Percentiles rank a stretch among this genome's conserved stretches.
Evolutionary conservation across 495 filamentous ascomycete genomes (phyloP).

Genomic region (Tuber calosporum): DNA sequence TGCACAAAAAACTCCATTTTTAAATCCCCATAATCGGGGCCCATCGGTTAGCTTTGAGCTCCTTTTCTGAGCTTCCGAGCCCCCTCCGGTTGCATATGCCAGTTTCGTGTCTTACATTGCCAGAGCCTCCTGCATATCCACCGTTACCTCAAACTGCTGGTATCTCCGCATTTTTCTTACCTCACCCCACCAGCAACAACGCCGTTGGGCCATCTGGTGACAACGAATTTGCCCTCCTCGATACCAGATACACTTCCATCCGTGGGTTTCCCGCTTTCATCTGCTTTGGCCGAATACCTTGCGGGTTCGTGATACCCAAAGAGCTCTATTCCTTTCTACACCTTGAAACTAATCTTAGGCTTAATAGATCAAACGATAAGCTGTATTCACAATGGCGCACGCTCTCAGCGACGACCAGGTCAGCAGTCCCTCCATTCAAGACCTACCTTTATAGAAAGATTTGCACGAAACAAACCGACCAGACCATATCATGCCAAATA

Average conservation of each 20-base stretch:
- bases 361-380: not conserved
- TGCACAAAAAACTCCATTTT: not conserved
- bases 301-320: not conserved
- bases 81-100: not conserved
- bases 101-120: not conserved
- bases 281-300: not conserved
- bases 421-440: slow-evolving; percentile 34
- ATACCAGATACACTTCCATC: not conserved
- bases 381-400: slow-evolving; percentile 72
- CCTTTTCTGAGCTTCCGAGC: not conserved
- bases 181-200: not conserved
- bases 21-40: not conserved
- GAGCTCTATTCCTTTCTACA: not conserved
- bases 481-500: not conserved
- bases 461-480: slow-evolving; percentile 3
- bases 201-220: not conserved
- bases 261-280: not conserved
- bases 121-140: not conserved
- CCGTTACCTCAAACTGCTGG: not conserved
- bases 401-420: slow-evolving; percentile 97
- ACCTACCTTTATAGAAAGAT: not conserved
- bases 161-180: not conserved
- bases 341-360: not conserved
- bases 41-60: not conserved
- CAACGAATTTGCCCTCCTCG: not conserved